phyloP scores from a whole-genome alignment of 179 eudicot species.

The Camellia oleifera region DNA sequence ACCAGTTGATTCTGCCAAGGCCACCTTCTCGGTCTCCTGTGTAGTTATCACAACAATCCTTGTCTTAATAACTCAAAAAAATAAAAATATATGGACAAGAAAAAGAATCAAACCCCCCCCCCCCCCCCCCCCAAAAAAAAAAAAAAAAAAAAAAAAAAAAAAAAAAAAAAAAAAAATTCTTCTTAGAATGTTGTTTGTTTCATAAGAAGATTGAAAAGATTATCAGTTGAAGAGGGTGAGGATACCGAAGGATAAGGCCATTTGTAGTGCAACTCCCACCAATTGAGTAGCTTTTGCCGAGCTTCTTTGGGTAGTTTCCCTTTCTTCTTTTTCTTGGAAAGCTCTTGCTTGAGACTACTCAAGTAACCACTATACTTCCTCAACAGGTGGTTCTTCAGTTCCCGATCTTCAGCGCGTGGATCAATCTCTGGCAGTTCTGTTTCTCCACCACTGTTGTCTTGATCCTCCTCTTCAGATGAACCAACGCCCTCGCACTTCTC shows the following conservation, averaged over 20 bases:
- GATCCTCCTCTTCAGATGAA: slow-evolving; percentile 91
- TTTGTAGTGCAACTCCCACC: slow-evolving; percentile 89
- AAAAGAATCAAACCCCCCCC: neutral
- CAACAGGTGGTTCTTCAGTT: slow-evolving; percentile 69
- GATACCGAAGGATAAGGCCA: slow-evolving; percentile 92
- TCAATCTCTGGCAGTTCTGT: slow-evolving; percentile 65
- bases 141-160: neutral
- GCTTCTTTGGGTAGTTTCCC: slow-evolving; percentile 85
- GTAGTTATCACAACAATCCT: neutral
- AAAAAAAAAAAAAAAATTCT: neutral
- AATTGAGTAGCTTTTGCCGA: slow-evolving; percentile 65
- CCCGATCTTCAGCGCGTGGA: slow-evolving; percentile 78
- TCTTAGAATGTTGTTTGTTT: neutral
- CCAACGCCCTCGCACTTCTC: slow-evolving; percentile 73
- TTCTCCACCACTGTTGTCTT: slow-evolving; percentile 74
- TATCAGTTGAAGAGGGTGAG: neutral
- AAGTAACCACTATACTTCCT: slow-evolving; percentile 77
- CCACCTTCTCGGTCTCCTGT: slow-evolving; percentile 82
- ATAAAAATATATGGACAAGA: neutral
- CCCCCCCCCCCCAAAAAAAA: neutral
- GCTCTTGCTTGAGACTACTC: slow-evolving; percentile 79
- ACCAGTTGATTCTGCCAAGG: slow-evolving; percentile 80
- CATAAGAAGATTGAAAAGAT: neutral
- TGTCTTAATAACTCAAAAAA: neutral
- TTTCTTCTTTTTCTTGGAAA: slow-evolving; percentile 87